A percentile compares a stretch with the other conserved stretches of the same genome.
Evolutionary conservation across 2,329 filamentous ascomycete genomes (phyloP).

Genomic region (Cladosporium sp.): DNA sequence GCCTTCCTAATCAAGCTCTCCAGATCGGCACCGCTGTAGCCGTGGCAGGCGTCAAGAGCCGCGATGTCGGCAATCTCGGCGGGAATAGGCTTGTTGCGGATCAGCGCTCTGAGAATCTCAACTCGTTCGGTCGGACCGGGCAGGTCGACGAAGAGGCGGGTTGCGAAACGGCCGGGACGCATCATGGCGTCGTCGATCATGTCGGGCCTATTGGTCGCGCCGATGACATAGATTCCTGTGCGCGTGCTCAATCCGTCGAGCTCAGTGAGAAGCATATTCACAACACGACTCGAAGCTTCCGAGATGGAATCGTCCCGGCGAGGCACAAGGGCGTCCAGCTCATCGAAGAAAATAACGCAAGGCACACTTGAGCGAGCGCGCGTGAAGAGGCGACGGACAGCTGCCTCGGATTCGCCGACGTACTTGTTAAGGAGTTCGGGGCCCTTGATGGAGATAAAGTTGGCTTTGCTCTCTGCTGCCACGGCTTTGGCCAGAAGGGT

Average conservation of each 20-base stretch:
- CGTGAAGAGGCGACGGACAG: conserved; percentile 87
- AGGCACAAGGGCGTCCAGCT: conserved; percentile 89
- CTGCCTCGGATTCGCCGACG: conserved; percentile 92
- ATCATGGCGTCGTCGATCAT: conserved; percentile 97
- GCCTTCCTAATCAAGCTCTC: conserved; percentile 60
- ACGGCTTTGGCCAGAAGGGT: conserved; percentile 95
- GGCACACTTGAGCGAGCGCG: conserved; percentile 83
- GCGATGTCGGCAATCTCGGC: conserved; percentile 58
- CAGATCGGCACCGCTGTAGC: conserved; percentile 74
- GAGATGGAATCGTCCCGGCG: conserved; percentile 73
- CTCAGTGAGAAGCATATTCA: conserved; percentile 93
- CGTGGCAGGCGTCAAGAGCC: conserved; percentile 64
- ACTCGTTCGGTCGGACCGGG: conserved; percentile 77
- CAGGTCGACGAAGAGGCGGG: conserved; percentile 83
- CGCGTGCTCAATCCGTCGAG: conserved; percentile 82
- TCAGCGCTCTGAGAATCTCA: conserved; percentile 75
- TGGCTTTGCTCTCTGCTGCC: conserved; percentile 91
- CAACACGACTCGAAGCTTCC: conserved; percentile 83
- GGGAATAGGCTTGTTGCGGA: conserved; percentile 54
- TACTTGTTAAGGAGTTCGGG: conserved; percentile 97
- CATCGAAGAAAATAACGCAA: conserved; percentile 97
- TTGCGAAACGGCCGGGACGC: conserved; percentile 84
- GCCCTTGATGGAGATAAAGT: conserved; percentile 97
- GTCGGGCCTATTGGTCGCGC: conserved; percentile 90
- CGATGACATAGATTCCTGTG: conserved; percentile 88